Base-by-base conservation (phyloP, 2,329 filamentous ascomycete genomes). In the Elsinoe perseae region DNA sequence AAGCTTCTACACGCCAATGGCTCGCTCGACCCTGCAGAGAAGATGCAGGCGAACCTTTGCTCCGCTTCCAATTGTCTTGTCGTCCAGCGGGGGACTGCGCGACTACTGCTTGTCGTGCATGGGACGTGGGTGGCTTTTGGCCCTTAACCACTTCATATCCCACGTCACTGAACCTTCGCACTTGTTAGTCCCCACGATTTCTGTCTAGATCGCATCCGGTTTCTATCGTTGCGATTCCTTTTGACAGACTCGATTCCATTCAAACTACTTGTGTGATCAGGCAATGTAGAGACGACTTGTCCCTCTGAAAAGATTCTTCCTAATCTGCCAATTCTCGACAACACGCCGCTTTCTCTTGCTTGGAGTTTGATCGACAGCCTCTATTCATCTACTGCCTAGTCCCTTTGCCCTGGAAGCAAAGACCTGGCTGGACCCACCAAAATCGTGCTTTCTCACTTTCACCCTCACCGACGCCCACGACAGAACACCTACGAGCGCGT, bases 1-100 rank as follows among this genome's bases (percentile, higher is more conserved):
- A 56, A 56, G 34, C 53, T 56, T 56, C 53, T 36, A 28, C 32
- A 32, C 38, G 36, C 53, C 40, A 36, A 56, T 56, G 53, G 36
- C 34, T 32, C 52, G 34, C 52, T 30, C 36, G 40, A 56, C 38
- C 28, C 38, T 56, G 53, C 53, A 56, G 36, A 48, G 53, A 56
- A 56, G 53, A 43, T 38, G 40, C 40, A 56, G 53, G 53, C 53
- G 53, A 56, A 56, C 53, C 53, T 54, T 42, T 54, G 52, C 52
- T 54, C 52, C 53, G 42, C 53, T 48, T 56, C 53, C 28, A 56
- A 42, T 42, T 56, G 28, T 42, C 42, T 52, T 52, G 48, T 52
- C 48, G 25, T 36, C 28, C 48, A 44, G 53, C 53, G 53, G 42
- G 53, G 53, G 38, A 44, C 7, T 16, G 40, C 38, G 38, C 20